Conservation (phyloP, 495 filamentous ascomycete genomes). For the Aspergillus indologenus region DNA sequence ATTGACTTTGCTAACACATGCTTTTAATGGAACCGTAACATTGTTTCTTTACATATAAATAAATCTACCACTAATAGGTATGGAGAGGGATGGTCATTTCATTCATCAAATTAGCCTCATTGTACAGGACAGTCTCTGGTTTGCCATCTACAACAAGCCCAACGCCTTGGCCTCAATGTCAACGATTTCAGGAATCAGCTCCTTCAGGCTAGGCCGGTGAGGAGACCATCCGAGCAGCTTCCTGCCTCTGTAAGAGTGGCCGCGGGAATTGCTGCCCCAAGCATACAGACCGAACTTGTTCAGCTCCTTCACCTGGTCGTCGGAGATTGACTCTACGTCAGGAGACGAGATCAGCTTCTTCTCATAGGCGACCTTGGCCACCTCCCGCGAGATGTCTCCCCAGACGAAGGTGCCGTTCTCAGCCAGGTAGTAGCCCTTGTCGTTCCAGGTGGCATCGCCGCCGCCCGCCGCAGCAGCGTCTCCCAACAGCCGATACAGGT, state of each 20-base stretch:
- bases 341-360: constrained; percentile 61
- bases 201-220: constrained; percentile 50
- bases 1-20: too few relatives aligned
- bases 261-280: constrained; percentile 65
- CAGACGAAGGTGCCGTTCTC: constrained; percentile 70
- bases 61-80: too few relatives aligned
- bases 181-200: constrained; percentile 54
- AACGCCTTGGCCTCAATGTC: constrained; percentile 54
- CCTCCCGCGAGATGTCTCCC: constrained; percentile 59
- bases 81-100: neutral
- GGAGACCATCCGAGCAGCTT: constrained; percentile 67
- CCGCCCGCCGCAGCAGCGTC: constrained; percentile 61
- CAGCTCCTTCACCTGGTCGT: constrained; percentile 31
- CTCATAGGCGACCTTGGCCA: constrained; percentile 60
- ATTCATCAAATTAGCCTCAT: constrained; percentile 20
- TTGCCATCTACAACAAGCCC: constrained; percentile 51
- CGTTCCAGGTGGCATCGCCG: constrained; percentile 66
- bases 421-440: constrained; percentile 70
- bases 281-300: constrained; percentile 34
- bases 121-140: neutral
- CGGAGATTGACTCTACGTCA: constrained; percentile 41
- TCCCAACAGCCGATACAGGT: constrained; percentile 61
- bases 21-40: too few relatives aligned
- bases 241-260: constrained; percentile 56
- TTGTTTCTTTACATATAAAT: too few relatives aligned